Conservation (phyloP, 2,329 filamentous ascomycete genomes). For the Colletotrichum spinosum region DNA sequence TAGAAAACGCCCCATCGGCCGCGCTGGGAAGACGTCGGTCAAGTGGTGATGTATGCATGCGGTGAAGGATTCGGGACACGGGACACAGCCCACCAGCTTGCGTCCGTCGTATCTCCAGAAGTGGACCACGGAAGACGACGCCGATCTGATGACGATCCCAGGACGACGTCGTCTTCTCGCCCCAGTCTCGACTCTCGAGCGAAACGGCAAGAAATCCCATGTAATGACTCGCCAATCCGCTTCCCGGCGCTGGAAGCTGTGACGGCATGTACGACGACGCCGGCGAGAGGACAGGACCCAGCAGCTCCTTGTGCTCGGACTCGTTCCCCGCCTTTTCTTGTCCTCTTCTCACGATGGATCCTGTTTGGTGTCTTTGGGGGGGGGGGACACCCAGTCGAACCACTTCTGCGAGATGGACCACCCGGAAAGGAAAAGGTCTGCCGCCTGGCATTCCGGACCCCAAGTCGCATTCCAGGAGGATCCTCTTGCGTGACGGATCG, state of each 20-base stretch:
- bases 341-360: background rate
- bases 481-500: conserved; percentile 20
- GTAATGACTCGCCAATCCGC: conserved; percentile 7
- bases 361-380: no score
- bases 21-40: no score
- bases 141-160: conserved; percentile 17
- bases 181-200: background rate
- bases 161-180: background rate
- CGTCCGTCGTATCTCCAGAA: background rate
- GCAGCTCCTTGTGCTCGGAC: background rate
- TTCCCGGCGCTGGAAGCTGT: conserved; percentile 3
- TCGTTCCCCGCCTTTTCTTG: conserved; percentile 14
- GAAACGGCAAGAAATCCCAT: conserved; percentile 4
- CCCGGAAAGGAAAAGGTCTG: conserved; percentile 1
- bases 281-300: background rate
- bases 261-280: no score
- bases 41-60: no score
- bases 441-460: conserved; percentile 2
- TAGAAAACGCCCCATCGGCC: no score
- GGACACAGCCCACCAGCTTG: background rate
- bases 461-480: conserved; percentile 18
- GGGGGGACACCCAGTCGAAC: conserved; percentile 1
- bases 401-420: conserved; percentile 4
- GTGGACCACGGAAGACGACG: background rate
- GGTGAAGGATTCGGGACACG: no score